phyloP scores from a whole-genome alignment of 2,329 filamentous ascomycete species.

The Claviceps maximensis region DNA sequence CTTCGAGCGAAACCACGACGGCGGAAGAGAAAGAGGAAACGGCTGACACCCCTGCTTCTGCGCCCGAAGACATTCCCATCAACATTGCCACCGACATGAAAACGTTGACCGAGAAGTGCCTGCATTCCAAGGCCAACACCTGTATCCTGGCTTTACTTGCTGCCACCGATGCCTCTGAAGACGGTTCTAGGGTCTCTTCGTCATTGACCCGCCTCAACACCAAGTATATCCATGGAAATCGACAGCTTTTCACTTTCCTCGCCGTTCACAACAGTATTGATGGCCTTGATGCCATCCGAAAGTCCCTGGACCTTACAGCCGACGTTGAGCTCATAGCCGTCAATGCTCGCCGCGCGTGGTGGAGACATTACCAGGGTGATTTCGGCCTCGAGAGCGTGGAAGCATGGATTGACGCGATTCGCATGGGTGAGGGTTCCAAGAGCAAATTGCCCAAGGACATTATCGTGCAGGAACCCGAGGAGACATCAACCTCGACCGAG shows the following conservation, averaged over 20 bases:
- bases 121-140: conserved; percentile 62
- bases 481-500: conserved; percentile 6
- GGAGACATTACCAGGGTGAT: conserved; percentile 55
- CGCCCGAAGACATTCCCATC: conserved; percentile 43
- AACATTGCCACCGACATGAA: conserved; percentile 48
- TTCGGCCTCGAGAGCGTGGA: conserved; percentile 54
- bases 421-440: conserved; percentile 76
- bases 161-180: conserved; percentile 34
- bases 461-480: conserved; percentile 28
- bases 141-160: conserved; percentile 70
- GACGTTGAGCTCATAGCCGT: conserved; percentile 64
- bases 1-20: conserved; percentile 18
- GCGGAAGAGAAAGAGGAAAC: neutral
- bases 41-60: conserved; percentile 7
- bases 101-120: conserved; percentile 56
- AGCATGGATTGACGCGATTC: conserved; percentile 80
- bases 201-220: conserved; percentile 61
- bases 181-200: conserved; percentile 43
- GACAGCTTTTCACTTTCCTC: conserved; percentile 72
- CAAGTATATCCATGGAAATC: conserved; percentile 55
- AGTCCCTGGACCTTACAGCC: conserved; percentile 42
- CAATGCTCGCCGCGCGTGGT: conserved; percentile 80
- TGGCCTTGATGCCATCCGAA: conserved; percentile 27
- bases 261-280: conserved; percentile 45
- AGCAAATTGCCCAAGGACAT: conserved; percentile 52